Conservation (phyloP, 2,329 filamentous ascomycete species). For the Cladorrhinum sp. region DNA sequence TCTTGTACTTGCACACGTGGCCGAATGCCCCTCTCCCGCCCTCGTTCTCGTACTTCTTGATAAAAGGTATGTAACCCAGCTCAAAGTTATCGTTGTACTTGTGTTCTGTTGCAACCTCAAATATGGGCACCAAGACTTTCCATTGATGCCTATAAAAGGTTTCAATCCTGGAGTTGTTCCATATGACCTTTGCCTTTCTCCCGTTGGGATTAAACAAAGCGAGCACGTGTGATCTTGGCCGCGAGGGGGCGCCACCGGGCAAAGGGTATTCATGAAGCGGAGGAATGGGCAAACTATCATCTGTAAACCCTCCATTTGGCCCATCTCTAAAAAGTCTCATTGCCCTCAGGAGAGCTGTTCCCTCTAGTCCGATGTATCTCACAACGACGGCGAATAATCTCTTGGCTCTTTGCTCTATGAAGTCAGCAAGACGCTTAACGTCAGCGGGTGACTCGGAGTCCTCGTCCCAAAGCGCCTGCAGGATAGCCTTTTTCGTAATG, state of each 20-base stretch:
- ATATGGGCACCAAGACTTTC: constrained; percentile 5
- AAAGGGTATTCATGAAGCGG: not conserved
- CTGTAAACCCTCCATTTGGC: not conserved
- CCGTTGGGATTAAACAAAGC: not conserved
- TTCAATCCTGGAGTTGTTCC: not conserved
- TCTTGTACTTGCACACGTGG: constrained; percentile 9
- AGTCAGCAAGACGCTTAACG: not conserved
- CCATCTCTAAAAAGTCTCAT: constrained; percentile 1
- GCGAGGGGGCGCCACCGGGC: not conserved
- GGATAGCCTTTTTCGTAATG: constrained; percentile 2
- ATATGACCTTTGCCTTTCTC: not conserved
- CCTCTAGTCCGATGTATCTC: not conserved
- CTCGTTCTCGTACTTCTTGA: not conserved
- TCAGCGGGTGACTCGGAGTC: not conserved
- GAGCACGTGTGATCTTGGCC: not conserved
- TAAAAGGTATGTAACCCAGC: constrained; percentile 3
- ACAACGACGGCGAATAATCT: constrained; percentile 6
- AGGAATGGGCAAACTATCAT: not conserved
- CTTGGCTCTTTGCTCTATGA: constrained; percentile 1
- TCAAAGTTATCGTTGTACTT: constrained; percentile 8
- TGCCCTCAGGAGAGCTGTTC: not conserved
- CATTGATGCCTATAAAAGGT: constrained; percentile 6
- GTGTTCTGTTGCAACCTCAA: not conserved
- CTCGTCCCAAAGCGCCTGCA: not conserved
- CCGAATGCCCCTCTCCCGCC: constrained; percentile 6